phyloP scores from a whole-genome alignment of 2,329 filamentous ascomycete species.

The Fonsecaea nubica region DNA sequence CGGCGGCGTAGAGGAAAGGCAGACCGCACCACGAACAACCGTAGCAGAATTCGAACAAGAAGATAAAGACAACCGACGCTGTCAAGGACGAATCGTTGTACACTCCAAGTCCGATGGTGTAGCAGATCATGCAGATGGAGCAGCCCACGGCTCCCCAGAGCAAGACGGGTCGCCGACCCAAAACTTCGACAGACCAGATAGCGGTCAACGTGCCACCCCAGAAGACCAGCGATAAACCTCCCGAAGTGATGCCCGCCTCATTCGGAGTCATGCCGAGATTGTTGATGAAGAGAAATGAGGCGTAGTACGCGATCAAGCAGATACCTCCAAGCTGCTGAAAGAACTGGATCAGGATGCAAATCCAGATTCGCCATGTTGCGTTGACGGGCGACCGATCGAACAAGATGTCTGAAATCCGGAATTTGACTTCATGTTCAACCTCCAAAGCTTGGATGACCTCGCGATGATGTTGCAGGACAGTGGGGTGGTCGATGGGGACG shows the following conservation, averaged over 20 bases:
- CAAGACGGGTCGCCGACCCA: constrained; percentile 11
- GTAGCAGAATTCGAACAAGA: constrained; percentile 25
- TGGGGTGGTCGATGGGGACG: constrained; percentile 8
- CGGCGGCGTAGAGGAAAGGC: constrained; percentile 50
- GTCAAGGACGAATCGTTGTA: constrained; percentile 10
- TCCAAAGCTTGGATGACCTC: constrained; percentile 6
- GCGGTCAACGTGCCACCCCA: constrained; percentile 17
- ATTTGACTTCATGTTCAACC: constrained; percentile 2
- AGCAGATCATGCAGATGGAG: constrained; percentile 19
- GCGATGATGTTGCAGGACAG: constrained; percentile 9
- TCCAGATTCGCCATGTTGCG: constrained; percentile 20
- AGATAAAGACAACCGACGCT: constrained; percentile 14
- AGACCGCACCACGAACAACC: constrained; percentile 6
- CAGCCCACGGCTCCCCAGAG: constrained; percentile 3
- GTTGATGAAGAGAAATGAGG: constrained; percentile 33
- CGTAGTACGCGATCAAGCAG: constrained; percentile 25
- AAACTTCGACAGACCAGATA: constrained; percentile 16
- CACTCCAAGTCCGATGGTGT: constrained; percentile 18
- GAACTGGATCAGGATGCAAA: constrained; percentile 22
- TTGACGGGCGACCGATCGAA: constrained; percentile 18
- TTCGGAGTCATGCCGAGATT: constrained; percentile 32
- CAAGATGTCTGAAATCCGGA: constrained; percentile 9
- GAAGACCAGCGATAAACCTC: constrained; percentile 12
- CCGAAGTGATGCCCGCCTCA: constrained; percentile 12
- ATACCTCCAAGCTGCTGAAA: constrained; percentile 23